Percentiles rank a stretch among this genome's conserved stretches.
Evolutionary conservation across 2,329 filamentous ascomycete genomes (phyloP).

Genomic region (Chrysoporthe austroafricana): DNA sequence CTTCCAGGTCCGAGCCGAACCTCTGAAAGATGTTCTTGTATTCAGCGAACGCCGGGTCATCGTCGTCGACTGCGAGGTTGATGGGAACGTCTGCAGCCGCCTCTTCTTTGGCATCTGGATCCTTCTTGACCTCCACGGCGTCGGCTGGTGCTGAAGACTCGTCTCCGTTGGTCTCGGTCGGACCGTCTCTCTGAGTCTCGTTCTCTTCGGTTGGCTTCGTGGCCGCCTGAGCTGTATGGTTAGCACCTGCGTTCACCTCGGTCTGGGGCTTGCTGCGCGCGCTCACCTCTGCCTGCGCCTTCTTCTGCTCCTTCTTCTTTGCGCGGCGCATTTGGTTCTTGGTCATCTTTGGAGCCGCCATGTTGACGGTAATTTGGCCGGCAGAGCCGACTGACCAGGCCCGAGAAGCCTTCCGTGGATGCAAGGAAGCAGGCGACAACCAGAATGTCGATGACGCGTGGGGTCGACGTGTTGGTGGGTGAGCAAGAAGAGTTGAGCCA

Average conservation of each 20-base stretch:
- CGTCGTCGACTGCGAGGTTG: constrained; percentile 58
- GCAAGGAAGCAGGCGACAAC: not conserved
- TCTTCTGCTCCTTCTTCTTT: constrained; percentile 93
- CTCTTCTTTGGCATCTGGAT: constrained; percentile 39
- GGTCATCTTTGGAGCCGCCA: constrained; percentile 74
- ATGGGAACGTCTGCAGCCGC: constrained; percentile 47
- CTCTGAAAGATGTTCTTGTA: constrained; percentile 83
- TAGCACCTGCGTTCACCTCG: constrained; percentile 24
- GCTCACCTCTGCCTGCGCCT: constrained; percentile 59
- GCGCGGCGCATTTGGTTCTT: constrained; percentile 94
- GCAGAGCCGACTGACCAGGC: constrained; percentile 11
- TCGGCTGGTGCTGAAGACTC: constrained; percentile 34
- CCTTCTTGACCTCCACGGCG: constrained; percentile 50
- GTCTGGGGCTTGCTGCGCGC: not conserved
- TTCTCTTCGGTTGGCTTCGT: constrained; percentile 4
- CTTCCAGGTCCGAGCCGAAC: constrained; percentile 70
- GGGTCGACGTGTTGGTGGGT: not conserved
- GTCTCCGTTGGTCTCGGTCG: constrained; percentile 7
- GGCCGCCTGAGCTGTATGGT: constrained; percentile 30
- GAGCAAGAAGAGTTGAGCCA: not conserved
- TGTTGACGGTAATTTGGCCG: constrained; percentile 41
- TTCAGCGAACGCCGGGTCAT: constrained; percentile 79
- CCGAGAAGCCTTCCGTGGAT: not conserved
- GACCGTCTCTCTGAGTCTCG: constrained; percentile 28
- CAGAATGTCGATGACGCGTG: not conserved